A percentile compares a stretch with the other conserved stretches of the same genome.
Evolutionary conservation across 225 moss, liverwort and hornwort species (phyloP).

Genomic region (Asterella californica): DNA sequence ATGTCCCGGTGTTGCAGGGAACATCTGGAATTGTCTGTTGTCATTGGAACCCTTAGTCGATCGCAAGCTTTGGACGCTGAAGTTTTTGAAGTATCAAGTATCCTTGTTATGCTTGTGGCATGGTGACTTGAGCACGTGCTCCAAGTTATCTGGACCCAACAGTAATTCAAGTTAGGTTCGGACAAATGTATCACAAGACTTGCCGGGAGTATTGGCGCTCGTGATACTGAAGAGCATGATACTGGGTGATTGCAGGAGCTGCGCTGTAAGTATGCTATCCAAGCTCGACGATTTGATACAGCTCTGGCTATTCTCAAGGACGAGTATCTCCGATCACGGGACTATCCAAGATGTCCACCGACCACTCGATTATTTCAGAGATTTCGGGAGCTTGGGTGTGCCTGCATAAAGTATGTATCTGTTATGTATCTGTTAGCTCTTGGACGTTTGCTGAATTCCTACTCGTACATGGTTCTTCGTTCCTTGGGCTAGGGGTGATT

Average conservation of each 20-base stretch:
- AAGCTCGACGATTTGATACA: conserved; percentile 76
- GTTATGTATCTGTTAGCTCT: too few relatives aligned
- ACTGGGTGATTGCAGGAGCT: conserved; percentile 60
- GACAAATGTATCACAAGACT: too few relatives aligned
- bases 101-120: background rate
- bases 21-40: background rate
- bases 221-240: background rate
- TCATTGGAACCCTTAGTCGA: background rate
- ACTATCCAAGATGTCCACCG: conserved; percentile 94
- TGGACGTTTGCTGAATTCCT: background rate
- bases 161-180: too few relatives aligned
- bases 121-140: background rate
- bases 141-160: background rate
- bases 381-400: conserved; percentile 82
- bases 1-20: background rate
- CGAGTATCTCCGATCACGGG: conserved; percentile 87
- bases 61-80: background rate
- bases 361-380: conserved; percentile 89
- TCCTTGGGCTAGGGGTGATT: too few relatives aligned
- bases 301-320: conserved; percentile 90
- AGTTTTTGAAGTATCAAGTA: background rate
- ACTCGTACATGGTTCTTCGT: background rate
- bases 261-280: conserved; percentile 89
- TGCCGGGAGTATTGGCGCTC: background rate
- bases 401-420: conserved; percentile 77